phyloP scores from a whole-genome alignment of 192 early-diverging fungal genomes.

The Funneliformis geosporum region DNA sequence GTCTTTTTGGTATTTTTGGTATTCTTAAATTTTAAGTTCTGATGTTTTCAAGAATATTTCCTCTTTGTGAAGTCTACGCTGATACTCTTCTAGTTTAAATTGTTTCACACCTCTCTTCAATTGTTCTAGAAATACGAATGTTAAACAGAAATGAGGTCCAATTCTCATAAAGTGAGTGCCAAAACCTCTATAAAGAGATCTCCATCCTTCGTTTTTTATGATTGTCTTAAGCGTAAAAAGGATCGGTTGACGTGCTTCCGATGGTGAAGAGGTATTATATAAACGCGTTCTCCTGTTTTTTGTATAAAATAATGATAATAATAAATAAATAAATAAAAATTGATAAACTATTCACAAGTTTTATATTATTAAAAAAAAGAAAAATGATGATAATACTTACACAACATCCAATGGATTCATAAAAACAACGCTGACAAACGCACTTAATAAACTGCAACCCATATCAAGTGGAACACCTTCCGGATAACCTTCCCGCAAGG shows the following conservation, averaged over 20 bases:
- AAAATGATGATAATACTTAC: conserved; percentile 45
- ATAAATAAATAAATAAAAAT: background rate
- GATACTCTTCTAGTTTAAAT: background rate
- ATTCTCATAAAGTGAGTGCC: conserved; percentile 74
- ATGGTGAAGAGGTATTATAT: conserved; percentile 69
- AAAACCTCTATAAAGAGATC: conserved; percentile 74
- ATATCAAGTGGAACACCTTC: conserved; percentile 69
- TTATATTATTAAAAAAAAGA: no score
- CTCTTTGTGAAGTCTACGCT: background rate
- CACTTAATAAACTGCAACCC: conserved; percentile 61
- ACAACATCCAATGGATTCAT: conserved; percentile 55
- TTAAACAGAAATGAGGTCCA: conserved; percentile 77
- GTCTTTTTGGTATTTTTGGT: no score
- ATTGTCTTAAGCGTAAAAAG: conserved; percentile 55
- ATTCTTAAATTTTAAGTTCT: no score
- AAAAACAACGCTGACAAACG: conserved; percentile 56
- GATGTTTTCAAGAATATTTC: no score
- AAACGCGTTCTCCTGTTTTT: conserved; percentile 64
- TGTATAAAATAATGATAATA: background rate
- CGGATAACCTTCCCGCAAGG: conserved; percentile 59
- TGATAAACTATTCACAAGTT: background rate
- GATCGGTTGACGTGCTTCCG: conserved; percentile 54
- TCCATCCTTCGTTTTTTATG: conserved; percentile 56
- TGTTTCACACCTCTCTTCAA: conserved; percentile 38
- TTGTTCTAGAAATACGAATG: conserved; percentile 73